phyloP scores from a whole-genome alignment of 1,284 basidiomycete genomes.

The Baeospora myosura region DNA sequence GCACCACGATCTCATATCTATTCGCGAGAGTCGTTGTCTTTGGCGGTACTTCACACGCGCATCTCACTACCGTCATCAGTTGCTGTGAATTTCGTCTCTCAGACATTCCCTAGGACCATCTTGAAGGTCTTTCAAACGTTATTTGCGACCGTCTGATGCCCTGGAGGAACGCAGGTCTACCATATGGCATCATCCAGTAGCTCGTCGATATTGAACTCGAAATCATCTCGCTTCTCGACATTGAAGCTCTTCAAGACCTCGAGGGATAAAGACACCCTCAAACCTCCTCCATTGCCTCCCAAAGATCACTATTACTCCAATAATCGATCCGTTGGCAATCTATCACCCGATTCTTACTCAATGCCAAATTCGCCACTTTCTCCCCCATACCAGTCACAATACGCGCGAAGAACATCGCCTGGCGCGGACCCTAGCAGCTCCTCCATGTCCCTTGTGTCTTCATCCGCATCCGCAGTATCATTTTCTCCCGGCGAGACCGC shows the following conservation, averaged over 20 bases:
- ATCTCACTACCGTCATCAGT: neutral
- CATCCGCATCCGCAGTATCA: conserved; percentile 15
- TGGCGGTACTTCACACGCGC: neutral
- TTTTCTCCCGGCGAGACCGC: conserved; percentile 17
- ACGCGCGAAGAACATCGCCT: conserved; percentile 5
- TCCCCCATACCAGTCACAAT: conserved; percentile 23
- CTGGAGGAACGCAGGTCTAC: neutral
- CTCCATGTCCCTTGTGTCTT: conserved; percentile 27
- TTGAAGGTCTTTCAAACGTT: neutral
- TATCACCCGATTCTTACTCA: conserved; percentile 34
- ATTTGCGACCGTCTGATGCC: neutral
- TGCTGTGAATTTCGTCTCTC: neutral
- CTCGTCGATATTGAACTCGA: conserved; percentile 9
- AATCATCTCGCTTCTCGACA: conserved; percentile 48
- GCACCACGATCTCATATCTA: neutral
- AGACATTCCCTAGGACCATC: neutral
- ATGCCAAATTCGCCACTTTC: conserved; percentile 13
- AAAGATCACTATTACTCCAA: conserved; percentile 54
- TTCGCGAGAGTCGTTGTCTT: neutral
- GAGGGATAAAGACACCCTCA: conserved; percentile 22
- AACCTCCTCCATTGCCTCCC: conserved; percentile 56
- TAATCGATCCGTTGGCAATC: conserved; percentile 48
- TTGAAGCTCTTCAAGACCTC: conserved; percentile 50
- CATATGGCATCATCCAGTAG: conserved; percentile 1
- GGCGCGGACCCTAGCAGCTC: conserved; percentile 12